Conservation (phyloP, 495 filamentous ascomycete genomes). For the Penicillium pancosmium region DNA sequence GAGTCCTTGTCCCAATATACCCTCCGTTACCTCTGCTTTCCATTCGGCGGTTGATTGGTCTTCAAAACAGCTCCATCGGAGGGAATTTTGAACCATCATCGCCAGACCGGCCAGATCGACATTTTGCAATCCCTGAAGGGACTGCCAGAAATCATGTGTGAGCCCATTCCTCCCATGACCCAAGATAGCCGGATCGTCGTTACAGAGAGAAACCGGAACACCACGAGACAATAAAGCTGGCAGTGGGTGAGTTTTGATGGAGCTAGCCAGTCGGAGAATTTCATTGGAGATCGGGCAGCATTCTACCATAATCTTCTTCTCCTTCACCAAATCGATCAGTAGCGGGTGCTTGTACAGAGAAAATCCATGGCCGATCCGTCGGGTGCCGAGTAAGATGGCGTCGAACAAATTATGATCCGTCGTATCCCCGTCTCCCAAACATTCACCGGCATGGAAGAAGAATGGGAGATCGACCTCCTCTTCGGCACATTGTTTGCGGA, state of each 20-base stretch:
- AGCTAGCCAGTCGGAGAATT: conserved; percentile 73
- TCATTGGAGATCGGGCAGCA: conserved; percentile 87
- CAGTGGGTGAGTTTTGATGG: conserved; percentile 77
- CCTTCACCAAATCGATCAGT: conserved; percentile 81
- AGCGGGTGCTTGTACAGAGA: conserved; percentile 90
- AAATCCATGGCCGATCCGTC: conserved; percentile 87
- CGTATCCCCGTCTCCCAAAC: conserved; percentile 71
- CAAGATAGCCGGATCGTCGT: conserved; percentile 83
- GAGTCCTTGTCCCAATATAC: conserved; percentile 70
- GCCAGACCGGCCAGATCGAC: conserved; percentile 72
- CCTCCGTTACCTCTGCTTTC: conserved; percentile 69
- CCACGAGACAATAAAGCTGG: conserved; percentile 84
- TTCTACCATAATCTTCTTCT: conserved; percentile 85
- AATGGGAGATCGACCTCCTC: conserved; percentile 87
- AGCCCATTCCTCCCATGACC: conserved; percentile 76
- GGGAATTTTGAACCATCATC: conserved; percentile 86
- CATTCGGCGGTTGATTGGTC: conserved; percentile 72
- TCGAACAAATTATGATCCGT: conserved; percentile 89
- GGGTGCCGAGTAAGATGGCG: conserved; percentile 81
- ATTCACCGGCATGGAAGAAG: conserved; percentile 93
- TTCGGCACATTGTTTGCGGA: conserved; percentile 78
- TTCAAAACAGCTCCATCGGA: conserved; percentile 86
- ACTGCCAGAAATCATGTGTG: conserved; percentile 92
- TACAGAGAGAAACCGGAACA: conserved; percentile 66
- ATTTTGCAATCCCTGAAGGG: conserved; percentile 82